phyloP scores from a whole-genome alignment of 306 rosid genomes.

The Vachellia collinsii region DNA sequence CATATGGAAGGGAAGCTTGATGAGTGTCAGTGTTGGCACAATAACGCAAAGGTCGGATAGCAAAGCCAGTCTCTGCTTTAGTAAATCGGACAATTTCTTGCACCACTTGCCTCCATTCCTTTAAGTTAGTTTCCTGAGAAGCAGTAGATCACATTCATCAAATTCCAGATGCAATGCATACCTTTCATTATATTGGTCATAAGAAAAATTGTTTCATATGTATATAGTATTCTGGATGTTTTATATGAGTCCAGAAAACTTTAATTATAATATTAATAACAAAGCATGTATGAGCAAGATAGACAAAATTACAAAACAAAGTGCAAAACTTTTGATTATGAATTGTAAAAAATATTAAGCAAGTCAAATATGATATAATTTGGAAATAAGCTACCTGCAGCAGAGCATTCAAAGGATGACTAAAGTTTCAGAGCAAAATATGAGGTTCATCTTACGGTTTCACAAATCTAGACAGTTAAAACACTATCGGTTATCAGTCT shows the following conservation, averaged over 20 bases:
- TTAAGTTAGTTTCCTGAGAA: slow-evolving; percentile 83
- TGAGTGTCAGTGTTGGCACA: slow-evolving; percentile 70
- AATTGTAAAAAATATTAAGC: slow-evolving; percentile 12
- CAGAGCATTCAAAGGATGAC: slow-evolving; percentile 28
- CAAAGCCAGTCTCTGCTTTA: slow-evolving; percentile 66
- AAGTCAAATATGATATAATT: neutral
- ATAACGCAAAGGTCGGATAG: slow-evolving; percentile 82
- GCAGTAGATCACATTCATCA: slow-evolving; percentile 38
- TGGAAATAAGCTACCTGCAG: neutral
- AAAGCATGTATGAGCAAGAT: neutral
- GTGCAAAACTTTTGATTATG: slow-evolving; percentile 5
- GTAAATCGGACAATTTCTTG: slow-evolving; percentile 91
- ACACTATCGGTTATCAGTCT: neutral
- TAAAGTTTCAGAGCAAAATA: neutral
- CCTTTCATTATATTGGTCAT: slow-evolving; percentile 11
- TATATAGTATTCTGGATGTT: slow-evolving; percentile 7
- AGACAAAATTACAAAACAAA: slow-evolving; percentile 21
- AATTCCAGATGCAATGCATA: slow-evolving; percentile 41
- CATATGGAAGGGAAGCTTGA: slow-evolving; percentile 74
- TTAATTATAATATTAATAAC: slow-evolving; percentile 15
- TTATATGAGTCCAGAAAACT: slow-evolving; percentile 20
- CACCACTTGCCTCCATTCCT: slow-evolving; percentile 96
- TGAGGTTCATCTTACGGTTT: no score
- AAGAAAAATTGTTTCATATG: slow-evolving; percentile 17
- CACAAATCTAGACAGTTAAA: slow-evolving; percentile 18